phyloP scores from a whole-genome alignment of 2,329 filamentous ascomycete species.

The Pseudogymnoascus sp. region DNA sequence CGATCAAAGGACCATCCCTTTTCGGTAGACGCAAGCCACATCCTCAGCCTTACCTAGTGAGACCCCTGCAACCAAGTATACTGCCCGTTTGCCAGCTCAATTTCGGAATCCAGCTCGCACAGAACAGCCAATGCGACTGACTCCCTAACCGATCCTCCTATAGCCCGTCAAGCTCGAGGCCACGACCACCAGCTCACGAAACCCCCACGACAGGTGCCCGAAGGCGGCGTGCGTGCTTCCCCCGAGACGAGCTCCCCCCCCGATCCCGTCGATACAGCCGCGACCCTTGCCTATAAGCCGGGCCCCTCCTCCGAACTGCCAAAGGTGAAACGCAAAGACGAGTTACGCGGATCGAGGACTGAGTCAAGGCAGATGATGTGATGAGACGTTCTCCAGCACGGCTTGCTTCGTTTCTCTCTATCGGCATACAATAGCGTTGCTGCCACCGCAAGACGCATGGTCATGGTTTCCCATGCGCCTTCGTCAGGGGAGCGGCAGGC shows the following conservation, averaged over 20 bases:
- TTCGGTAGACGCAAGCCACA: constrained; percentile 5
- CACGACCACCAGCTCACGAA: background rate
- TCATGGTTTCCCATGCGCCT: constrained; percentile 28
- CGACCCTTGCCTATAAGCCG: constrained; percentile 6
- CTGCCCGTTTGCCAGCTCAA: constrained; percentile 5
- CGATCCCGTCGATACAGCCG: constrained; percentile 1
- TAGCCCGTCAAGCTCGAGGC: constrained; percentile 1
- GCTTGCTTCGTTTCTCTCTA: constrained; percentile 7
- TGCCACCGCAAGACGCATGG: constrained; percentile 13
- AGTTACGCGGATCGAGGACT: background rate
- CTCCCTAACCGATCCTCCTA: constrained; percentile 1
- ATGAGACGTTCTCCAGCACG: constrained; percentile 6
- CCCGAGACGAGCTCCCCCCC: background rate
- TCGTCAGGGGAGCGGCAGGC: constrained; percentile 27
- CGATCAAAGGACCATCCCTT: background rate
- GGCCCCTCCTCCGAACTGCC: background rate
- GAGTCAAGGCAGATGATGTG: constrained; percentile 6
- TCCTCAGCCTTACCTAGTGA: constrained; percentile 2
- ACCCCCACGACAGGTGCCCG: background rate
- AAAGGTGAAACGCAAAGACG: constrained; percentile 8
- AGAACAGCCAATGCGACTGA: constrained; percentile 5
- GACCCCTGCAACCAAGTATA: constrained; percentile 7
- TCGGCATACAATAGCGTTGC: constrained; percentile 4
- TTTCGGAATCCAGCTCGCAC: background rate
- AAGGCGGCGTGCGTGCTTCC: background rate